Percentiles rank a stretch among this genome's conserved stretches.
These are phyloP conservation scores for Luvunga scandens DNA, from an alignment of 345 rosid species.

Conservation along the genomic window DNA sequence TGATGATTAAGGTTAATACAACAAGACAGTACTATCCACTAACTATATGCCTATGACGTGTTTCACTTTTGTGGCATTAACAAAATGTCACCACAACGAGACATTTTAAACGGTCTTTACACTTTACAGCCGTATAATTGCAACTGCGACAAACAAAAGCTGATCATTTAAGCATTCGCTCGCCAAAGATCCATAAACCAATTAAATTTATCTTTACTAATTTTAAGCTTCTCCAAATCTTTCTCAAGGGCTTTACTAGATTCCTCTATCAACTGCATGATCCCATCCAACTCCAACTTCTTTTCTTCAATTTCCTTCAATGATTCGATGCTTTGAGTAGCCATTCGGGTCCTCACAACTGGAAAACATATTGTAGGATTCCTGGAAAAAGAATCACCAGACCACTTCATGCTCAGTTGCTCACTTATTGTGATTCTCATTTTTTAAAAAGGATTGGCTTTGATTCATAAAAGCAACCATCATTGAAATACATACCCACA, in stretches of 20 bases:
- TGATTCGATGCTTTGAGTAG: not conserved
- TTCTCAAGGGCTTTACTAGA: not conserved
- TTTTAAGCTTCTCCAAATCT: conserved; percentile 5
- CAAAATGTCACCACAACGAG: no score
- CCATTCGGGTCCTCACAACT: not conserved
- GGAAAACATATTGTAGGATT: conserved; percentile 43
- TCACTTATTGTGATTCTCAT: not conserved
- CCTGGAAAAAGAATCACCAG: conserved; percentile 22
- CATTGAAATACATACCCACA: conserved; percentile 31
- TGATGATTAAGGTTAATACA: no score
- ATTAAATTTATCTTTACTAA: not conserved
- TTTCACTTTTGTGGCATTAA: no score
- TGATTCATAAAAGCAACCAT: not conserved
- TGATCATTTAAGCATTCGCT: not conserved
- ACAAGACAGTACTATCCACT: no score
- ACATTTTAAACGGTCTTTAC: not conserved
- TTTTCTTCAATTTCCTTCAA: not conserved
- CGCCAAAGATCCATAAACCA: not conserved
- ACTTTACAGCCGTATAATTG: no score
- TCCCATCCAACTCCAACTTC: not conserved
- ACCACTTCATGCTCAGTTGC: not conserved
- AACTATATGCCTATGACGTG: no score
- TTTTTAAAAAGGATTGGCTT: no score
- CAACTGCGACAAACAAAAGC: not conserved
- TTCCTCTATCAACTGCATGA: not conserved